A percentile compares a stretch with the other conserved stretches of the same genome.
phyloP scores from a whole-genome alignment of 345 rosid species.

The Linum tenue region DNA sequence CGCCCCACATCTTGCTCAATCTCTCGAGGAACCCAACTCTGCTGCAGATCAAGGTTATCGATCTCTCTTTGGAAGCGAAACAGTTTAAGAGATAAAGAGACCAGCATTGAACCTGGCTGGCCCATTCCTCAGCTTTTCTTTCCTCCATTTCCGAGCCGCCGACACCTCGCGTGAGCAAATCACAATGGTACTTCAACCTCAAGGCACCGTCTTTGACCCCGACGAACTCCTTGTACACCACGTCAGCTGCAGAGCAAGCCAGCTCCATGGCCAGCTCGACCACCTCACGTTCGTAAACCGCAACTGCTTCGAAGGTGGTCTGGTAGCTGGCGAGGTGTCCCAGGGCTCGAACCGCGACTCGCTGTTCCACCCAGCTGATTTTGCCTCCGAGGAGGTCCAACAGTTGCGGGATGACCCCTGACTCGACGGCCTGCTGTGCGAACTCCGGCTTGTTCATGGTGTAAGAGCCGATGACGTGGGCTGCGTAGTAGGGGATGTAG shows the following conservation, averaged over 20 bases:
- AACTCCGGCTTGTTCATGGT: constrained; percentile 12
- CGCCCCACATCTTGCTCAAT: constrained; percentile 7
- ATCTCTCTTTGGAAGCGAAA: constrained; percentile 5
- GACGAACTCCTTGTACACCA: neutral
- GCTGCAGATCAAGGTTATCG: neutral
- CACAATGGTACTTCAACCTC: constrained; percentile 4
- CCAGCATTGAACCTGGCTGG: constrained; percentile 9
- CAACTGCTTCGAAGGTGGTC: neutral
- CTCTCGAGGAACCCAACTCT: neutral
- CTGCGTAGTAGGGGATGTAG: constrained; percentile 10
- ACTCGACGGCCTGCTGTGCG: constrained; percentile 3
- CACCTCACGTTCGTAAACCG: neutral
- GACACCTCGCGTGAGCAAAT: constrained; percentile 3
- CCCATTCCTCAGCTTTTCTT: constrained; percentile 9
- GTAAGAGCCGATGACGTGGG: constrained; percentile 14
- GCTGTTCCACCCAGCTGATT: constrained; percentile 8
- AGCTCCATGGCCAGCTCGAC: constrained; percentile 1
- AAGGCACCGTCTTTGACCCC: constrained; percentile 1
- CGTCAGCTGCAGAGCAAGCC: constrained; percentile 1
- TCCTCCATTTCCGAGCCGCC: constrained; percentile 4
- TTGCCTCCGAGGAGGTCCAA: constrained; percentile 7
- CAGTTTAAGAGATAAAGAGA: constrained; percentile 2
- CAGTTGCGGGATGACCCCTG: constrained; percentile 1
- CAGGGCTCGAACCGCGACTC: constrained; percentile 8
- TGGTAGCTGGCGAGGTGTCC: constrained; percentile 9